Conservation (phyloP, 2,329 filamentous ascomycete genomes). For the Alternaria triticina region DNA sequence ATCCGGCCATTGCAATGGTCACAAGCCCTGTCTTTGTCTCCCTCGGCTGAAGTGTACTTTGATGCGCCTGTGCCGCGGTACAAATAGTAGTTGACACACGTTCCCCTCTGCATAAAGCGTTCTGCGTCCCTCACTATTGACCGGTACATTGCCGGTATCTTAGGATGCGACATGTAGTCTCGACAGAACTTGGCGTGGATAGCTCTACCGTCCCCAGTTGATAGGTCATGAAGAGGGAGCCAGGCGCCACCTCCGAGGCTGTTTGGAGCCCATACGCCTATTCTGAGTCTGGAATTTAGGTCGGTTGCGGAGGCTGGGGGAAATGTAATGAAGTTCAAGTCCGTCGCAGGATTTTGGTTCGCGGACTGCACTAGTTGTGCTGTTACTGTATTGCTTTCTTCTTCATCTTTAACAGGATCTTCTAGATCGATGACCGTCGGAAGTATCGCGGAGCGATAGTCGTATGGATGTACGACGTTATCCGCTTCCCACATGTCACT, state of each 20-base stretch:
- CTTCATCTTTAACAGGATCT: background rate
- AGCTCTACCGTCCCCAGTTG: background rate
- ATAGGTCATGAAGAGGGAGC: background rate
- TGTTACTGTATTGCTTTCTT: background rate
- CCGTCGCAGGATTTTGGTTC: background rate
- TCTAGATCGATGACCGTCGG: background rate
- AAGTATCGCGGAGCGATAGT: background rate
- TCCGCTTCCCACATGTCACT: no score
- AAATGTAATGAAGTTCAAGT: background rate
- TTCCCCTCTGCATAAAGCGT: background rate
- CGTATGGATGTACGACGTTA: no score
- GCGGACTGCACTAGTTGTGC: background rate
- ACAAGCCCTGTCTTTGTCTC: background rate
- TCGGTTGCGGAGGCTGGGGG: background rate
- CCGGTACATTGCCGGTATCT: background rate
- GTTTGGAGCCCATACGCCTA: background rate
- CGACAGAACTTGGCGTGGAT: background rate
- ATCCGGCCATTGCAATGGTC: background rate
- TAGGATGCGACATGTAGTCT: background rate
- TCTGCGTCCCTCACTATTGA: background rate
- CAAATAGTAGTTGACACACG: background rate
- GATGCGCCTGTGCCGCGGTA: background rate
- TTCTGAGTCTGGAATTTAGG: background rate
- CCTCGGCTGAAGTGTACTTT: background rate
- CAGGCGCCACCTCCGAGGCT: background rate